Evolutionary conservation across 108 stramenopile genomes (phyloP).

Genomic region (Phaeodactylum tricornutum): DNA sequence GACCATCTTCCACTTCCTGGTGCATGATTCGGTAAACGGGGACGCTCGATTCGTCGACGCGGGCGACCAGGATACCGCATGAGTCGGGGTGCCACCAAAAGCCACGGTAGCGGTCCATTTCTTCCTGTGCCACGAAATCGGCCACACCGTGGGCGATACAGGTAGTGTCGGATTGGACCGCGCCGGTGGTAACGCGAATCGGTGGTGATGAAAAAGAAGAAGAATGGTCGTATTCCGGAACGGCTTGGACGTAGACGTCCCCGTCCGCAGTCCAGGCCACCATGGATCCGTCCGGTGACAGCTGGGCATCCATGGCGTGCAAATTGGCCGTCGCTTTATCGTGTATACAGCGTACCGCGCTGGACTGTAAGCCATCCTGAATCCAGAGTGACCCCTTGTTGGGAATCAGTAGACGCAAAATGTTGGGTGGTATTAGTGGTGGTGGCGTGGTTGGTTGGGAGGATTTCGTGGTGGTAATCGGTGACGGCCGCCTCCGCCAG

Average conservation of each 20-base stretch:
- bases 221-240: conserved; percentile 15
- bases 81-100: conserved; percentile 85
- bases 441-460: too few relatives aligned
- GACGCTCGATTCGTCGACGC: conserved; percentile 78
- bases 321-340: conserved; percentile 7
- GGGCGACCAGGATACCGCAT: conserved; percentile 47
- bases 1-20: neutral
- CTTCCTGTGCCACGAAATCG: conserved; percentile 91
- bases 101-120: conserved; percentile 91
- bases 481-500: conserved; percentile 3
- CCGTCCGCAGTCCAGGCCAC: conserved; percentile 54
- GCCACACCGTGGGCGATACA: conserved; percentile 83
- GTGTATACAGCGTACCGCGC: neutral
- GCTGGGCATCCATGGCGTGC: conserved; percentile 52
- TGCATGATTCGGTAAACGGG: conserved; percentile 77
- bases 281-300: conserved; percentile 48
- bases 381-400: conserved; percentile 43
- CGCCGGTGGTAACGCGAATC: neutral
- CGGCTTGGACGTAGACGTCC: conserved; percentile 34
- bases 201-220: neutral
- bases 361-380: conserved; percentile 48
- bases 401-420: conserved; percentile 51
- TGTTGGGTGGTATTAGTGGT: too few relatives aligned
- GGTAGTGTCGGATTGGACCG: neutral
- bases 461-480: neutral